Percentiles rank a stretch among this genome's conserved stretches.
Conservation (phyloP, 805 yeast genomes). For the Barnettozyma wickerhamii region DNA sequence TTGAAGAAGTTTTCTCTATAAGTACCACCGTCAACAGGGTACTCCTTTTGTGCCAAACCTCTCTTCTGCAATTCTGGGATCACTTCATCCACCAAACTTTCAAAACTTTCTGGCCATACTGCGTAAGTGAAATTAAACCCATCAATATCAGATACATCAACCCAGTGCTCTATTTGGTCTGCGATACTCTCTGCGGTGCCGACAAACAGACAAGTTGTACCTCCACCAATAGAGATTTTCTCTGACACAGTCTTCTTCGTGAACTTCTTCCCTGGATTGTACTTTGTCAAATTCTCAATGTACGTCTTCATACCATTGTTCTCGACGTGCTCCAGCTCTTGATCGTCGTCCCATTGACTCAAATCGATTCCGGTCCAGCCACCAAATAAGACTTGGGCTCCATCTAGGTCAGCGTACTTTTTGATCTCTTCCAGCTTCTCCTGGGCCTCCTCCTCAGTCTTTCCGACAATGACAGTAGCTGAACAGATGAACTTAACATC, state of each 20-base stretch:
- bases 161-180: slow-evolving; percentile 36
- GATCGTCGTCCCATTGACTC: slow-evolving; percentile 29
- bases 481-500: slow-evolving; percentile 3
- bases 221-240: slow-evolving; percentile 26
- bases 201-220: slow-evolving; percentile 1
- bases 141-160: slow-evolving; percentile 34
- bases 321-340: slow-evolving; percentile 31
- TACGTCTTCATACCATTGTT: slow-evolving; percentile 11
- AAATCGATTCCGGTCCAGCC: slow-evolving; percentile 41
- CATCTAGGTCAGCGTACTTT: slow-evolving; percentile 33
- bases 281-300: slow-evolving; percentile 18
- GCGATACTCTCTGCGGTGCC: slow-evolving; percentile 36
- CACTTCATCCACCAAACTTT: slow-evolving; percentile 32
- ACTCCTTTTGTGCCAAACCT: slow-evolving; percentile 31
- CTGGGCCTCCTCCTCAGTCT: slow-evolving; percentile 23
- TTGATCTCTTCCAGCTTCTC: slow-evolving; percentile 28
- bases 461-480: neutral
- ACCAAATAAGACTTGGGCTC: slow-evolving; percentile 35
- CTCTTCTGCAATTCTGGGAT: slow-evolving; percentile 34
- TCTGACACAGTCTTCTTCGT: slow-evolving; percentile 24
- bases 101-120: slow-evolving; percentile 34
- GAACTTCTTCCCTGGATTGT: slow-evolving; percentile 20
- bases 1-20: slow-evolving; percentile 32
- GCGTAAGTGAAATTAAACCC: slow-evolving; percentile 39
- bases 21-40: slow-evolving; percentile 25